A percentile compares a stretch with the other conserved stretches of the same genome.
Conservation (phyloP, 1,139 yeast genomes). For the Candida neerlandica region DNA sequence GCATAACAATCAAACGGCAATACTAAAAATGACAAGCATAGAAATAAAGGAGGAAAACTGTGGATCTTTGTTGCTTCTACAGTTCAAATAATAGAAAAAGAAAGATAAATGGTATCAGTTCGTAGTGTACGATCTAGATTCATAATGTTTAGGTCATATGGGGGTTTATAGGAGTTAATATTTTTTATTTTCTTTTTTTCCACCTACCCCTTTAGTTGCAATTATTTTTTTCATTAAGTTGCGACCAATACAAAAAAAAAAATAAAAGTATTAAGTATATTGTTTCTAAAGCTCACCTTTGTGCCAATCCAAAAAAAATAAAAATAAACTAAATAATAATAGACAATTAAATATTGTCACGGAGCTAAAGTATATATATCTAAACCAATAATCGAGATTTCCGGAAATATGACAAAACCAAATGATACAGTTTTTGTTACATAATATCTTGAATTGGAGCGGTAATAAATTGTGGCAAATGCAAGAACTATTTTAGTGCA, state of each 20-base stretch:
- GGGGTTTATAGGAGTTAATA: background rate
- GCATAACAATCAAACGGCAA: conserved; percentile 3
- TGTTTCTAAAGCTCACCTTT: too few species aligned
- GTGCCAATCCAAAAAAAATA: too few species aligned
- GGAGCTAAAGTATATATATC: background rate
- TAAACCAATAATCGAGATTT: background rate
- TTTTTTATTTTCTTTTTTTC: background rate
- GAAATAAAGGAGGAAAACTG: background rate
- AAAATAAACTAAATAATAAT: background rate
- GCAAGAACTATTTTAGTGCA: background rate
- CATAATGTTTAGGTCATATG: background rate
- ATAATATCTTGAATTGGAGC: too few species aligned
- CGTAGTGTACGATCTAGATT: background rate
- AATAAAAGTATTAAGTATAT: too few species aligned
- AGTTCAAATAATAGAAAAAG: background rate
- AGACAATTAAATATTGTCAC: background rate
- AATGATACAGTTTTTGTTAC: background rate
- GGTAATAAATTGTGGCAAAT: background rate
- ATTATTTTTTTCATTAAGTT: background rate
- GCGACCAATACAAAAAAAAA: too few species aligned
- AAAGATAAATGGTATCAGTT: background rate
- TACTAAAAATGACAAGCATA: background rate
- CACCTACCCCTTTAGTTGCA: background rate
- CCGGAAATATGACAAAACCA: background rate
- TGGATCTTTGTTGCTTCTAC: background rate